Conservation (phyloP, 371 early-diverging fungal genomes). For the Lichtheimia ramosa region DNA sequence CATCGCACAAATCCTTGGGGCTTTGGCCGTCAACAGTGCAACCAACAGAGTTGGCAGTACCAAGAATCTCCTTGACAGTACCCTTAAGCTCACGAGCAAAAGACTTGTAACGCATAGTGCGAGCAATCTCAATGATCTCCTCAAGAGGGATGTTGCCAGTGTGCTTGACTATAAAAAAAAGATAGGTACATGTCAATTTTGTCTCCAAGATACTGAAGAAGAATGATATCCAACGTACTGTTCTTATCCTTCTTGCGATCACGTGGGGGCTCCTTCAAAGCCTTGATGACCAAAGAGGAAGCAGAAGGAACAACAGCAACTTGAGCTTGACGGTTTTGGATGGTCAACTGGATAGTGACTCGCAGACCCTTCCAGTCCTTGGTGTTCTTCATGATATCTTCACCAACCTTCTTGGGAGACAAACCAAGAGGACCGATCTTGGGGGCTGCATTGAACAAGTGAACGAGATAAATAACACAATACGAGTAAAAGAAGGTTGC, state of each 20-base stretch:
- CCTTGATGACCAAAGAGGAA: slow-evolving; percentile 97
- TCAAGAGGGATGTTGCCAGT: slow-evolving; percentile 89
- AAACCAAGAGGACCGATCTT: slow-evolving; percentile 99
- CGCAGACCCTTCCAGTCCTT: slow-evolving; percentile 98
- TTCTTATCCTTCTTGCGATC: slow-evolving; percentile 99
- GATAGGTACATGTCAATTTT: not conserved
- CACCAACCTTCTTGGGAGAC: slow-evolving; percentile 99
- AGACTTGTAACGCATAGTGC: slow-evolving; percentile 94
- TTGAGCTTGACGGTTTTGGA: slow-evolving; percentile 99
- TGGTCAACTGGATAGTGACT: slow-evolving; percentile 97
- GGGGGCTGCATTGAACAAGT: slow-evolving; percentile 54
- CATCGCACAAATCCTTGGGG: slow-evolving; percentile 47
- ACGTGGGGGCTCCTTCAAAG: slow-evolving; percentile 98
- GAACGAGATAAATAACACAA: not conserved
- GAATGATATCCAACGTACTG: slow-evolving; percentile 35
- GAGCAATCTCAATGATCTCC: slow-evolving; percentile 96
- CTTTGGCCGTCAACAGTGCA: slow-evolving; percentile 77
- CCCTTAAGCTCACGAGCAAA: slow-evolving; percentile 86
- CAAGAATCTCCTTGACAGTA: slow-evolving; percentile 98
- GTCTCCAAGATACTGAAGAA: not conserved
- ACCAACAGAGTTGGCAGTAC: slow-evolving; percentile 98
- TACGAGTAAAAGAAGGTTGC: not conserved
- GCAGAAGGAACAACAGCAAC: slow-evolving; percentile 98
- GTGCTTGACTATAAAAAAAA: slow-evolving; percentile 70
- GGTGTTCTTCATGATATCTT: slow-evolving; percentile 99